Percentiles rank a stretch among this genome's conserved stretches.
phyloP scores from a whole-genome alignment of 2,329 filamentous ascomycete genomes.

The Cladosporium cucumerinum region DNA sequence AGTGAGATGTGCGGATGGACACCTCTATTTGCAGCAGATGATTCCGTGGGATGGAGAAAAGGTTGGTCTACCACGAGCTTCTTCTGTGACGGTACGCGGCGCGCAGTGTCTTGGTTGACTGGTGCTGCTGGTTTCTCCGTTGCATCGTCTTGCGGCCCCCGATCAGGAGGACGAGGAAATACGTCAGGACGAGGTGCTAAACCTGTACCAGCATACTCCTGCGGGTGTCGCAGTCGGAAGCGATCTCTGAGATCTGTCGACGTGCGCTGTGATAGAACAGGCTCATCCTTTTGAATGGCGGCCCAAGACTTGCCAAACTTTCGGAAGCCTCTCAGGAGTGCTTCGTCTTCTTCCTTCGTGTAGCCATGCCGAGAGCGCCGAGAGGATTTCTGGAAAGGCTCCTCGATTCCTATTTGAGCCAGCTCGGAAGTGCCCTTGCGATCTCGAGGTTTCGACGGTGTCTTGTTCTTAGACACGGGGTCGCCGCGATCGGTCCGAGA shows the following conservation, averaged over 20 bases:
- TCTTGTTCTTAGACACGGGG: background rate
- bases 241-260: slow-evolving; percentile 61
- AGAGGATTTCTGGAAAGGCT: slow-evolving; percentile 48
- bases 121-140: background rate
- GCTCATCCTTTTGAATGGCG: slow-evolving; percentile 53
- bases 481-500: background rate
- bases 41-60: background rate
- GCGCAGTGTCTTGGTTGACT: background rate
- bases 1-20: slow-evolving; percentile 23
- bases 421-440: slow-evolving; percentile 35
- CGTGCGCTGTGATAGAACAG: slow-evolving; percentile 23
- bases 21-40: slow-evolving; percentile 7
- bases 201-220: slow-evolving; percentile 52
- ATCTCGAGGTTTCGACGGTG: slow-evolving; percentile 23
- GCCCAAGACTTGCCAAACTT: slow-evolving; percentile 61
- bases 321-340: slow-evolving; percentile 56
- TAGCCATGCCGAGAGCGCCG: slow-evolving; percentile 56
- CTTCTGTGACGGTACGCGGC: background rate
- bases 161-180: slow-evolving; percentile 24
- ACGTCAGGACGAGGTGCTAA: slow-evolving; percentile 38
- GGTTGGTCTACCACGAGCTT: background rate
- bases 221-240: slow-evolving; percentile 58
- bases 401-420: slow-evolving; percentile 46
- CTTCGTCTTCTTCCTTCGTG: slow-evolving; percentile 55
- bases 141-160: slow-evolving; percentile 2